Evolutionary conservation across 2,329 filamentous ascomycete species (phyloP), one percentile per base, ranked within the genome.

Genomic region (Beauveria bassiana): DNA sequence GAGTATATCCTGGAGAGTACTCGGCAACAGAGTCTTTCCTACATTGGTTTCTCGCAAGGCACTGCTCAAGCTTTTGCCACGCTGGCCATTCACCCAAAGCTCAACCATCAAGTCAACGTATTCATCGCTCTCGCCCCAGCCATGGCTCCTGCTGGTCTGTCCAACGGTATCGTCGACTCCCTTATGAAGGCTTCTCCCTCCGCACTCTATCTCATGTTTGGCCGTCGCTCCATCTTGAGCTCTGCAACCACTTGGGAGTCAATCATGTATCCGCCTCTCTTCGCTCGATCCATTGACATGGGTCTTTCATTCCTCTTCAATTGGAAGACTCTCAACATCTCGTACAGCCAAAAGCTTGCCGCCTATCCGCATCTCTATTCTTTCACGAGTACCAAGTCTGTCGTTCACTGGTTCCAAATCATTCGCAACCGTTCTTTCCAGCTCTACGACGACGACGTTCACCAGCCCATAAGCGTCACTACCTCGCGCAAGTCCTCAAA

Each of bases 401-500:
- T 99, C 9, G 95, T 99, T 0, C 95, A 99, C 72, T 99, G 95
- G 95, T 99, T 99, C 73, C 95, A 99, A 72, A 97, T 99, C 71
- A 99, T 99, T 69, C 88, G 95, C 66, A 97, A 93, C 69, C 90
- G 91, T 69, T 92, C 86, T 28, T 98, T 99, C 74, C 95, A 99
- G 74, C 97, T 99, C 90, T 98, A 93, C 73, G 95, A 99, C 71
- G 95, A 99, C 71, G 93, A 98, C 68, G 84, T 95, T 1, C 89
- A 92, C 62, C 87, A 88, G 31, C 88, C 88, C 0, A 79, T 96
- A 63, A 85, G 86, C 59, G 78, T 93, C 43, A 84, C 83, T 24
- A 86, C 86, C 5, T 83, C 83, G 59, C 87, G 84, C 70, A 92
- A 93, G 68, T 96, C 96, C 76, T 96, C 96, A 73, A 97, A 97